Conservation (phyloP, 345 rosid species). For the Pugionium dolabratum region DNA sequence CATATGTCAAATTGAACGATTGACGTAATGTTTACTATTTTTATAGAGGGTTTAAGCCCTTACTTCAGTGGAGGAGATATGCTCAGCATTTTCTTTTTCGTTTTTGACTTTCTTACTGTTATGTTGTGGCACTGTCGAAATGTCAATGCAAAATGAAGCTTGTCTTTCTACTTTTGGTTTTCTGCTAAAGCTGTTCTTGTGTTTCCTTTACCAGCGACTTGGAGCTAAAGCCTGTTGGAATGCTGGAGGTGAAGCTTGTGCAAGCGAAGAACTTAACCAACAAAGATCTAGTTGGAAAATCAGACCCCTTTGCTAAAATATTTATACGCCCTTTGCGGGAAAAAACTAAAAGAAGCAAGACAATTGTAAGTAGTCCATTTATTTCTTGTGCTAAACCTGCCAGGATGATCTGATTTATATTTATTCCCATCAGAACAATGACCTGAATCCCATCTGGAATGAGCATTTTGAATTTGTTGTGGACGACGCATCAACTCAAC, state of each 20-base stretch:
- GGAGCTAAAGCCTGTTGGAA: conserved; percentile 92
- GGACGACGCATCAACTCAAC: conserved; percentile 91
- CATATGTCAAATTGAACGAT: conserved; percentile 20
- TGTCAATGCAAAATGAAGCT: conserved; percentile 11
- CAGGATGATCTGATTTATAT: conserved; percentile 24
- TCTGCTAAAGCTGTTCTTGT: conserved; percentile 1
- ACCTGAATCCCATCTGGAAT: conserved; percentile 96
- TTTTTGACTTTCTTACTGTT: neutral
- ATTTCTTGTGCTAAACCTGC: conserved; percentile 9
- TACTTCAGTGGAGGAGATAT: conserved; percentile 1
- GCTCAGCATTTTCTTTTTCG: neutral
- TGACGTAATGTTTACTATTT: conserved; percentile 20
- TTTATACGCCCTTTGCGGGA: conserved; percentile 82
- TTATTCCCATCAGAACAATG: conserved; percentile 67
- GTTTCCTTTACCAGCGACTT: conserved; percentile 65
- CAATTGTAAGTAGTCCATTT: conserved; percentile 57
- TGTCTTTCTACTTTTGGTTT: conserved; percentile 12
- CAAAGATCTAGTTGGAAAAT: conserved; percentile 94
- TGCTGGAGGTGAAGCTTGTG: conserved; percentile 94
- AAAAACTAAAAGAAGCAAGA: conserved; percentile 76
- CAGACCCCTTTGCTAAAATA: conserved; percentile 88
- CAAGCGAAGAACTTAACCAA: conserved; percentile 91
- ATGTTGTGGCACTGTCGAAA: neutral
- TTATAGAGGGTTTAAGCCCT: conserved; percentile 4
- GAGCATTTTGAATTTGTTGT: conserved; percentile 90